phyloP scores from a whole-genome alignment of 257 asterid species.

The Haberlea rhodopensis region DNA sequence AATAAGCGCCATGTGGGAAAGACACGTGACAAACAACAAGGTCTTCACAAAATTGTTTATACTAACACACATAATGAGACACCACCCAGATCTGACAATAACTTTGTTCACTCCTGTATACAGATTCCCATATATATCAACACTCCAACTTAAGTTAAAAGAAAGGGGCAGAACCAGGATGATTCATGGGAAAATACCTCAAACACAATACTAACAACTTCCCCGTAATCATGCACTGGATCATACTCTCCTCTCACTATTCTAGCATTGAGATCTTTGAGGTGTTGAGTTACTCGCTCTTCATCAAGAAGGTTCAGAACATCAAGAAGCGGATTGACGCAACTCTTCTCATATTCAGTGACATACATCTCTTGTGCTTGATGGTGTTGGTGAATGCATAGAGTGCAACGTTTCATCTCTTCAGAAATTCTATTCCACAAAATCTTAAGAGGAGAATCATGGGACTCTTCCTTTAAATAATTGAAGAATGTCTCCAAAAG shows the following conservation, averaged over 20 bases:
- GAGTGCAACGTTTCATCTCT: constrained; percentile 76
- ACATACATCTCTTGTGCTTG: constrained; percentile 79
- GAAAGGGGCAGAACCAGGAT: constrained; percentile 18
- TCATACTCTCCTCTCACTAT: constrained; percentile 58
- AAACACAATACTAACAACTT: constrained; percentile 82
- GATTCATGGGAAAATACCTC: constrained; percentile 54
- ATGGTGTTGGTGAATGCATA: constrained; percentile 88
- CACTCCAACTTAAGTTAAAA: background rate
- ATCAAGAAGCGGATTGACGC: constrained; percentile 77
- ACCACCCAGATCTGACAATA: background rate
- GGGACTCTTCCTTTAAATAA: constrained; percentile 61
- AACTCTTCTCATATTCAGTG: constrained; percentile 64
- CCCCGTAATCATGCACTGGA: constrained; percentile 46
- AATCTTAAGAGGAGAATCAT: constrained; percentile 79
- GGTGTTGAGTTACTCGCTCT: constrained; percentile 70
- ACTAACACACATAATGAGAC: constrained; percentile 9
- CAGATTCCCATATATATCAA: background rate
- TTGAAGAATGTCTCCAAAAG: constrained; percentile 85
- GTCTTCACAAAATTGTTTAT: constrained; percentile 1
- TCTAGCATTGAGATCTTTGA: constrained; percentile 71
- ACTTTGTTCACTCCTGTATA: constrained; percentile 8
- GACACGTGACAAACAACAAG: background rate
- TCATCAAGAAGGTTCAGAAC: constrained; percentile 78
- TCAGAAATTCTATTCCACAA: constrained; percentile 61
- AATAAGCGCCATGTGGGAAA: background rate